Base-by-base conservation (phyloP, 352 stramenopile genomes). In the Pythium guiyangense region DNA sequence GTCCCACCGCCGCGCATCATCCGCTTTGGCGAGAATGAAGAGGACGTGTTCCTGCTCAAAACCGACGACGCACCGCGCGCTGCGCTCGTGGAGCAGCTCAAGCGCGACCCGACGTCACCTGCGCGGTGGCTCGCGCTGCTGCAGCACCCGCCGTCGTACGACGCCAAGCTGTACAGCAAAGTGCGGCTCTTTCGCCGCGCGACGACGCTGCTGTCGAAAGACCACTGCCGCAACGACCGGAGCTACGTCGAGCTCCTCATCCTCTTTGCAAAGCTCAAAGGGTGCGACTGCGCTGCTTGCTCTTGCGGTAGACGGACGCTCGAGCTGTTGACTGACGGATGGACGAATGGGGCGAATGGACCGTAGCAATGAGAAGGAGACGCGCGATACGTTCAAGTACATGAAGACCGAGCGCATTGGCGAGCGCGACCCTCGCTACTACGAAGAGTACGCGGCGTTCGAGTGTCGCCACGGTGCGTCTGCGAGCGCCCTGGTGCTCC, bases 371-470 rank as follows among this genome's bases (percentile, higher is more conserved):
- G 79, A 86, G 49, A 61, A 68, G 40, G 76, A 74, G 9, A 69
- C 73, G 34, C 64, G 78, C 12, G 62, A 74, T 34, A 76, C 63
- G 39, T 91, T 88, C 48, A 71, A 72, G 29, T 73, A 73, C 63
- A 86, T 88, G 74, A 79, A 73, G 52, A 77, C 58, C 18, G 66
- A 83, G 42, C 48, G 63, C 25, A 84, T 88, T 47, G 80, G 78
- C 5, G 66, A 81, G 53, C 65, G 61, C 25, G 62, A 82, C 49
- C 60, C 54, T 25, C 53, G 77, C 47, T 72, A 76, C 31, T 91
- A 91, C 59, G 73, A 87, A 46, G 69, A 84, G 52, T 83, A 86
- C 44, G 80, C 80, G 11, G 72, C 71, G 15, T 88, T 91, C 48
- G 80, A 91, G 55, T 79, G 67, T 34, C 29, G 57, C 10, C 54